These are phyloP conservation scores for Juglanconis oblonga DNA, from an alignment of 2,329 filamentous ascomycete genomes.

Conservation along the genomic window DNA sequence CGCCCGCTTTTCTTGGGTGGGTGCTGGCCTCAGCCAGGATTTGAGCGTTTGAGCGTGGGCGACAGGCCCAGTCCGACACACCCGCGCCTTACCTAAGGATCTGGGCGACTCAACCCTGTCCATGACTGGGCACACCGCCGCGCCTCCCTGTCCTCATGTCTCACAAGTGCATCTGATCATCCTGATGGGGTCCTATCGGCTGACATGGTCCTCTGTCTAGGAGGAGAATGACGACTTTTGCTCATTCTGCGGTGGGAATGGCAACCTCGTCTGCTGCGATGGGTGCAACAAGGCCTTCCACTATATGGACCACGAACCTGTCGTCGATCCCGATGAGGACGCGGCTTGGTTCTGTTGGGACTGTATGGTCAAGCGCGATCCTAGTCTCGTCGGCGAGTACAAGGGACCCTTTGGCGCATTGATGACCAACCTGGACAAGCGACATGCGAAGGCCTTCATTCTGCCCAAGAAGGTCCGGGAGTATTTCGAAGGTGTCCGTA, in stretches of 20 bases:
- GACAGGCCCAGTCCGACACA: slow-evolving; percentile 10
- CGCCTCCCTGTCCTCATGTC: slow-evolving; percentile 14
- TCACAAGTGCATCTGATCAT: slow-evolving; percentile 14
- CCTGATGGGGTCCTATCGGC: slow-evolving; percentile 2
- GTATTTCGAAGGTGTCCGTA: slow-evolving; percentile 76
- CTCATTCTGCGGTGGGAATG: slow-evolving; percentile 78
- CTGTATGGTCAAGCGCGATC: slow-evolving; percentile 54
- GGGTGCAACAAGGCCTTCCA: slow-evolving; percentile 89
- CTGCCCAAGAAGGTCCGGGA: slow-evolving; percentile 70
- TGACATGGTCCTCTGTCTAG: slow-evolving; percentile 29
- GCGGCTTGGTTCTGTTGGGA: slow-evolving; percentile 73
- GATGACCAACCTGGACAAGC: slow-evolving; percentile 62
- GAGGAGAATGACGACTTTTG: slow-evolving; percentile 89
- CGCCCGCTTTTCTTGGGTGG: slow-evolving; percentile 5
- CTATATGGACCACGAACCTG: slow-evolving; percentile 82
- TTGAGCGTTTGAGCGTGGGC: slow-evolving; percentile 15
- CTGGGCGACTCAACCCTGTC: slow-evolving; percentile 16
- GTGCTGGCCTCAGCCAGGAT: slow-evolving; percentile 11
- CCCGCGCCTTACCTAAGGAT: slow-evolving; percentile 9
- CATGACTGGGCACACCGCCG: slow-evolving; percentile 14
- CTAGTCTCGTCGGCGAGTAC: slow-evolving; percentile 43
- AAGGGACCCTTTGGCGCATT: slow-evolving; percentile 60
- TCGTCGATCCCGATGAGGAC: slow-evolving; percentile 61
- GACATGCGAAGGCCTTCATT: slow-evolving; percentile 69
- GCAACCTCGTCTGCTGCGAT: slow-evolving; percentile 89